These are phyloP conservation scores for Penicillium vulpinum DNA, from an alignment of 2,329 filamentous ascomycete species.

Conservation along the genomic window DNA sequence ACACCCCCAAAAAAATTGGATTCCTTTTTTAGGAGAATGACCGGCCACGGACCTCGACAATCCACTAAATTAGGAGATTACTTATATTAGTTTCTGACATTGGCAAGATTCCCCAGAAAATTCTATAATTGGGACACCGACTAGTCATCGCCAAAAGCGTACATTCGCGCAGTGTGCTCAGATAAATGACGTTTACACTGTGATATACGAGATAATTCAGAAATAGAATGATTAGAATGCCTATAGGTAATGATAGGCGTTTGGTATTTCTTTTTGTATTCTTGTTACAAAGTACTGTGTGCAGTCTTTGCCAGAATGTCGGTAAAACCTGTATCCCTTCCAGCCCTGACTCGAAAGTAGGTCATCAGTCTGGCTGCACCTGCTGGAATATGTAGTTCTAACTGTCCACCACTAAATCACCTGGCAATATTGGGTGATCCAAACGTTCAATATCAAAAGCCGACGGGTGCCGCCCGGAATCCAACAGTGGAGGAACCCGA, in stretches of 20 bases:
- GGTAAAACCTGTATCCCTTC: background rate
- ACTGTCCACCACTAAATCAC: background rate
- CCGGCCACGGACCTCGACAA: background rate
- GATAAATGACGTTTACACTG: conserved; percentile 4
- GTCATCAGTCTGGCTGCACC: background rate
- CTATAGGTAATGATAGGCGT: background rate
- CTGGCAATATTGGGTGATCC: background rate
- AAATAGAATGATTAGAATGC: background rate
- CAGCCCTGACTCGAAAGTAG: background rate
- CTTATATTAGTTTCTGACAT: background rate
- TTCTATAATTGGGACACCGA: background rate
- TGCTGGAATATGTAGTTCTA: background rate
- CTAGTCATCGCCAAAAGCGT: background rate
- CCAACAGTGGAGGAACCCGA: background rate
- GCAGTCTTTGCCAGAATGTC: background rate
- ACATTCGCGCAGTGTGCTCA: background rate
- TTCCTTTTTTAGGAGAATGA: background rate
- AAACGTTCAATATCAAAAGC: background rate
- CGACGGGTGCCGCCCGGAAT: background rate
- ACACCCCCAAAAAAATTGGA: background rate
- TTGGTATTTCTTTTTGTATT: background rate
- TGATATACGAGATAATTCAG: background rate
- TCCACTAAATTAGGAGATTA: background rate
- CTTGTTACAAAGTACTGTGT: too few relatives aligned
- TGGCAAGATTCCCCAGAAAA: background rate